phyloP scores from a whole-genome alignment of 2,329 filamentous ascomycete species.

The Lachnellula hyalina region DNA sequence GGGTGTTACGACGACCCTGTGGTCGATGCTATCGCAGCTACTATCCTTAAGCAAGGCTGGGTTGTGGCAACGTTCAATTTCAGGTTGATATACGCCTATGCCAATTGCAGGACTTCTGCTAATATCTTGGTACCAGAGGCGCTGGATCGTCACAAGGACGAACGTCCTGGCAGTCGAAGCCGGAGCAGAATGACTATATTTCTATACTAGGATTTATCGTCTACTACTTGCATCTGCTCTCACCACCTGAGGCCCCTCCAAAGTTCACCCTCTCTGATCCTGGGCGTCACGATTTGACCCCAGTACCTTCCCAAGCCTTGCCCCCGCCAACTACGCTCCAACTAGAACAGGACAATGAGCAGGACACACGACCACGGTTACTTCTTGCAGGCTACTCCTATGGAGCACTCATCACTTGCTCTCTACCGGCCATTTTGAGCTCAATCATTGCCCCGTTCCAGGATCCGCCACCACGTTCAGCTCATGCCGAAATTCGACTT shows the following conservation, averaged over 20 bases:
- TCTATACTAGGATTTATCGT: conserved; percentile 77
- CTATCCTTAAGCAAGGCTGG: conserved; percentile 61
- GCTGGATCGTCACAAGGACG: conserved; percentile 67
- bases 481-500: conserved; percentile 63
- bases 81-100: conserved; percentile 46
- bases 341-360: not conserved
- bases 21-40: conserved; percentile 5
- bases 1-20: conserved; percentile 65
- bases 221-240: conserved; percentile 58
- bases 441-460: conserved; percentile 48
- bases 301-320: conserved; percentile 23
- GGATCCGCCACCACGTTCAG: conserved; percentile 48
- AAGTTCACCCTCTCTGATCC: conserved; percentile 15
- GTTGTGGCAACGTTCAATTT: conserved; percentile 90
- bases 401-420: conserved; percentile 74
- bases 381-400: conserved; percentile 85
- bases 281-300: conserved; percentile 17
- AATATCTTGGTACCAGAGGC: conserved; percentile 50
- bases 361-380: conserved; percentile 32
- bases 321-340: not conserved
- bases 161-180: conserved; percentile 81
- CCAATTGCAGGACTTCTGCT: conserved; percentile 3
- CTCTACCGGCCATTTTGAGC: conserved; percentile 53
- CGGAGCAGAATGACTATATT: conserved; percentile 77
- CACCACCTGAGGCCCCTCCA: conserved; percentile 10